Evolutionary conservation across 257 asterid species (phyloP), one percentile per base, ranked within the genome.

Genomic region (Craterostigma plantagineum): DNA sequence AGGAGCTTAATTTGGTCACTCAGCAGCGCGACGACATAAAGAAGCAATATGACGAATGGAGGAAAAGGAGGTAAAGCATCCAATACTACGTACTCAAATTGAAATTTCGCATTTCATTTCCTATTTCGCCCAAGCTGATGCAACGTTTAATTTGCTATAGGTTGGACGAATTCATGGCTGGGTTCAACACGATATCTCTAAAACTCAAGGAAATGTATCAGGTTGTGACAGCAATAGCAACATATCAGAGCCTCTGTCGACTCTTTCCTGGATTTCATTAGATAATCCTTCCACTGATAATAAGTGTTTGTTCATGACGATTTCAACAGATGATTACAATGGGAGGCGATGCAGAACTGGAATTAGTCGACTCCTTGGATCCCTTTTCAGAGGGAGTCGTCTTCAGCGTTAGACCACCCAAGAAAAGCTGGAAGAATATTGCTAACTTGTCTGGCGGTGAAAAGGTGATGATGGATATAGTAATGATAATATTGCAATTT

Each of bases 341-440:
- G 45, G 98, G 95, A 56, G 98, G 98, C 16, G 98, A 87, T 52
- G 98, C 98, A 16, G 98, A 87, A 52, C 91, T 87, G 8, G 98
- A 87, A 70, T 53, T 87, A 45, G 91, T 87, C 7, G 98, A 87
- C 67, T 87, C 98, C 36, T 66, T 87, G 63, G 98, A 87, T 74
- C 98, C 98, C 16, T 87, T 87, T 54, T 87, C 99, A 11, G 99
- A 90, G 66, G 95, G 99, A 14, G 95, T 90, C 16, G 95, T 90
- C 50, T 90, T 90, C 61, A 90, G 99, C 48, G 95, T 90, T 18
- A 64, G 99, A 61, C 99, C 99, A 3, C 95, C 99, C 16, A 90
- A 90, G 63, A 90, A 90, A 74, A 90, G 99, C 77, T 83, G 99
- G 99, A 90, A 90, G 59, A 90, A 83, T 60, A 90, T 90, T 34